These are phyloP conservation scores for Tetradesmus obliquus DNA, from an alignment of 139 green algal genomes.

Conservation along the genomic window DNA sequence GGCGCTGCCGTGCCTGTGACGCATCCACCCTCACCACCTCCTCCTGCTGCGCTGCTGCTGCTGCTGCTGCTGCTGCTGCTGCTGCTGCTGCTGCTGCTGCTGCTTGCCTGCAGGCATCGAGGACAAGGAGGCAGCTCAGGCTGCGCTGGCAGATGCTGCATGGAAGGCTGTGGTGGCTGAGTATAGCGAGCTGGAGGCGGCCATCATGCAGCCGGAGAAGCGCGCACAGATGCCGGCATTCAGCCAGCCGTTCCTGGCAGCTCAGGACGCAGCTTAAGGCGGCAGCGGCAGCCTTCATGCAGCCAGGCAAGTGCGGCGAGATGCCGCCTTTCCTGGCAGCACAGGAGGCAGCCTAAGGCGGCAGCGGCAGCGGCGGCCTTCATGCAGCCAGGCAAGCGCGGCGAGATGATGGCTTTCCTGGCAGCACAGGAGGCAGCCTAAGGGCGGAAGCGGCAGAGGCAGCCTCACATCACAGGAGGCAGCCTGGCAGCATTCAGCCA, in stretches of 20 bases:
- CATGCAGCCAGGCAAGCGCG: no score
- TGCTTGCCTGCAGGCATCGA: constrained; percentile 34
- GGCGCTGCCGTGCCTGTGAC: no score
- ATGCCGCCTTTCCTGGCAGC: constrained; percentile 5
- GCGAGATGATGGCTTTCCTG: background rate
- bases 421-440: no score
- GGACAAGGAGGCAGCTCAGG: constrained; percentile 69
- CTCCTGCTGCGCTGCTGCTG: no score
- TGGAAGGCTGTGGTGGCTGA: constrained; percentile 56
- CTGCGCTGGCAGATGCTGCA: constrained; percentile 61
- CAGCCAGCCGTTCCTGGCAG: no score
- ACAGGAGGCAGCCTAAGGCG: background rate
- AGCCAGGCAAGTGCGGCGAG: constrained; percentile 27
- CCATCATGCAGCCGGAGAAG: constrained; percentile 67
- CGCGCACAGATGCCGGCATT: constrained; percentile 25
- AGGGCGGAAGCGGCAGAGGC: background rate
- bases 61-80: no score
- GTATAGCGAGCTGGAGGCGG: constrained; percentile 71
- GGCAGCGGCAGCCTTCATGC: constrained; percentile 36
- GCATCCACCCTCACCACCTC: no score
- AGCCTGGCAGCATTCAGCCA: background rate
- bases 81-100: background rate
- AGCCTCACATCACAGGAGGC: constrained; percentile 51
- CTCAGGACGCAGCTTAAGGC: no score
- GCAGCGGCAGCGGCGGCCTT: no score